These are phyloP conservation scores for Isoetes taiwanensis DNA, from an alignment of 75 land plant species.

Conservation along the genomic window DNA sequence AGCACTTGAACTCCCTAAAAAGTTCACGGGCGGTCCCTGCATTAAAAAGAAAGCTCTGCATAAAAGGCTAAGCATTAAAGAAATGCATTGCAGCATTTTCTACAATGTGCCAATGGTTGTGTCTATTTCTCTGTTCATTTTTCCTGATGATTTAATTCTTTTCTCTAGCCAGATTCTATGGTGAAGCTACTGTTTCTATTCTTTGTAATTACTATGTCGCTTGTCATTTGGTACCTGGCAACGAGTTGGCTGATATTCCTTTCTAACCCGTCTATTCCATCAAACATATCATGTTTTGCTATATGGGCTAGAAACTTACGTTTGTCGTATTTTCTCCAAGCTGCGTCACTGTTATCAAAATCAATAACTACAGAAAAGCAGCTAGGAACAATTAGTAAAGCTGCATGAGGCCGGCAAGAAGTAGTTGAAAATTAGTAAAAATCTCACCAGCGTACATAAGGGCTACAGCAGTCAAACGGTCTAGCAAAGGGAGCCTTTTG, in stretches of 20 bases:
- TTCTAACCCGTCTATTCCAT: no score
- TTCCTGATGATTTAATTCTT: no score
- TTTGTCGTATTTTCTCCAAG: slow-evolving; percentile 77
- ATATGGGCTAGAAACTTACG: slow-evolving; percentile 25
- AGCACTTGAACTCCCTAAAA: slow-evolving; percentile 64
- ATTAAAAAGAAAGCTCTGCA: slow-evolving; percentile 1
- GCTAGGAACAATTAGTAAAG: not conserved
- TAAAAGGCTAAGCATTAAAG: not conserved
- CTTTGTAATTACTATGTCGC: no score
- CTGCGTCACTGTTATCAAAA: slow-evolving; percentile 77
- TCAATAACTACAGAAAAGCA: slow-evolving; percentile 44
- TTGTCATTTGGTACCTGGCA: no score
- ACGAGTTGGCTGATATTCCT: no score
- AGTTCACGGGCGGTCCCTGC: slow-evolving; percentile 85
- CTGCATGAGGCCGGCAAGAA: not conserved
- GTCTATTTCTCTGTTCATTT: no score
- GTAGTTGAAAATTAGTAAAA: not conserved
- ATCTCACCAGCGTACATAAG: slow-evolving; percentile 65
- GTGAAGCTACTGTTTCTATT: no score
- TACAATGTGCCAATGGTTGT: no score
- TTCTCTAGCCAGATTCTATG: no score
- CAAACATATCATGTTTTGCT: not conserved
- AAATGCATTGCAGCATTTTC: not conserved
- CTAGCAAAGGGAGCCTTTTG: slow-evolving; percentile 41
- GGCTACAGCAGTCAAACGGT: slow-evolving; percentile 54